phyloP scores from a whole-genome alignment of 345 rosid species.

The Carallia pectinifolia region DNA sequence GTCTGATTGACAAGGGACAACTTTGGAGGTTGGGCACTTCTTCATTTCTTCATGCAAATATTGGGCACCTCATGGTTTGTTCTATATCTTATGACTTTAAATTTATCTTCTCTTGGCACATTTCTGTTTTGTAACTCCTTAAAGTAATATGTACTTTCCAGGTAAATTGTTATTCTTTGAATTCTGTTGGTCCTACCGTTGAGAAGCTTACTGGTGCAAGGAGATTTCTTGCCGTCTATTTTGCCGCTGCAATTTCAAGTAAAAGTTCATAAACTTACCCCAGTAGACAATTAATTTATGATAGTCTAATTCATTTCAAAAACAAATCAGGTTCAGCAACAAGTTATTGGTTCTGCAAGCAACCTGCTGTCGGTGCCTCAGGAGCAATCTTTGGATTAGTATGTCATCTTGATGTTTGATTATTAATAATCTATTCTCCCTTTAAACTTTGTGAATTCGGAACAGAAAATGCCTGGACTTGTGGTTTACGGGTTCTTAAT shows the following conservation, averaged over 20 bases:
- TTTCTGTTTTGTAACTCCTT: constrained; percentile 7
- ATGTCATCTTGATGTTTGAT: constrained; percentile 26
- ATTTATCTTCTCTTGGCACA: constrained; percentile 12
- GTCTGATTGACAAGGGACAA: constrained; percentile 82
- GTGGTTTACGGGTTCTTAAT: not conserved
- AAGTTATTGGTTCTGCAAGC: constrained; percentile 68
- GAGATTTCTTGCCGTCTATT: constrained; percentile 75
- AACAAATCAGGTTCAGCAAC: constrained; percentile 67
- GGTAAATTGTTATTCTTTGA: constrained; percentile 92
- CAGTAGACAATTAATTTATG: constrained; percentile 14
- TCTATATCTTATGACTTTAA: constrained; percentile 17
- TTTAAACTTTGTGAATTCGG: not conserved
- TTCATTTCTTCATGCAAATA: constrained; percentile 79
- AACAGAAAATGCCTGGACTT: not conserved
- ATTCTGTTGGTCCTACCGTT: constrained; percentile 78
- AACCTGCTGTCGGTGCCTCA: constrained; percentile 87
- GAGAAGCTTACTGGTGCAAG: constrained; percentile 68
- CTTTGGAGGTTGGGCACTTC: constrained; percentile 87
- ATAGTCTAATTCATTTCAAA: constrained; percentile 35
- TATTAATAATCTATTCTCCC: not conserved
- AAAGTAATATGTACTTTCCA: constrained; percentile 31
- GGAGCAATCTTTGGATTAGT: constrained; percentile 94
- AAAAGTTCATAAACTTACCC: constrained; percentile 33
- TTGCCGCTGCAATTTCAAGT: constrained; percentile 84
- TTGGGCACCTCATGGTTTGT: constrained; percentile 78